phyloP scores from a whole-genome alignment of 352 stramenopile genomes.

The Pythium sukuiense region DNA sequence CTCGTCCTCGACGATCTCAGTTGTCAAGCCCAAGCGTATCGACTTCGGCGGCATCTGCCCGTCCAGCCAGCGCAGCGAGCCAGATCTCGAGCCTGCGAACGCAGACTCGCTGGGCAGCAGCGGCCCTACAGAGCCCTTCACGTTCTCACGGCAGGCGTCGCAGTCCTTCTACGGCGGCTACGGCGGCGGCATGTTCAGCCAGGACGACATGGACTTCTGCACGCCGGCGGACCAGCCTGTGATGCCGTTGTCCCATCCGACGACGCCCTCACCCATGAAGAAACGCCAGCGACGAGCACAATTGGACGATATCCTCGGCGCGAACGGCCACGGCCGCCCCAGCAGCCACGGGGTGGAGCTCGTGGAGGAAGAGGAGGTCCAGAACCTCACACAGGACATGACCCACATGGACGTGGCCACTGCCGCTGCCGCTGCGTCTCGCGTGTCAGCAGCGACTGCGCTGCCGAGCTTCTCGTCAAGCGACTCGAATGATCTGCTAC shows the following conservation, averaged over 20 bases:
- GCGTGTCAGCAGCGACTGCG: constrained; percentile 9
- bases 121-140: not conserved
- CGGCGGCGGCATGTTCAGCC: constrained; percentile 59
- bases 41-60: constrained; percentile 57
- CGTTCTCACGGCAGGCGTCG: constrained; percentile 30
- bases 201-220: constrained; percentile 86
- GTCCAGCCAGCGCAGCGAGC: constrained; percentile 71
- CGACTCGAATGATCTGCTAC: constrained; percentile 41
- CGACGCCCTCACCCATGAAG: constrained; percentile 79
- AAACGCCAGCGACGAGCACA: constrained; percentile 49
- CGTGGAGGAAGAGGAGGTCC: constrained; percentile 60
- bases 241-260: constrained; percentile 77
- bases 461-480: constrained; percentile 50
- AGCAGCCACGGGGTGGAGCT: constrained; percentile 28
- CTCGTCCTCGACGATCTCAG: constrained; percentile 4
- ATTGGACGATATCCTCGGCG: constrained; percentile 21
- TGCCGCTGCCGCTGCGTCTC: not conserved
- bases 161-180: constrained; percentile 23
- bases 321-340: constrained; percentile 6
- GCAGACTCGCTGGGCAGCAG: not conserved
- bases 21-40: constrained; percentile 67
- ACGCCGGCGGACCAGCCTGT: constrained; percentile 83
- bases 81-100: constrained; percentile 52
- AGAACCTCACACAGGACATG: constrained; percentile 75
- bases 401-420: constrained; percentile 64